phyloP scores from a whole-genome alignment of 805 yeast species.

The Yueomyces sp. region DNA sequence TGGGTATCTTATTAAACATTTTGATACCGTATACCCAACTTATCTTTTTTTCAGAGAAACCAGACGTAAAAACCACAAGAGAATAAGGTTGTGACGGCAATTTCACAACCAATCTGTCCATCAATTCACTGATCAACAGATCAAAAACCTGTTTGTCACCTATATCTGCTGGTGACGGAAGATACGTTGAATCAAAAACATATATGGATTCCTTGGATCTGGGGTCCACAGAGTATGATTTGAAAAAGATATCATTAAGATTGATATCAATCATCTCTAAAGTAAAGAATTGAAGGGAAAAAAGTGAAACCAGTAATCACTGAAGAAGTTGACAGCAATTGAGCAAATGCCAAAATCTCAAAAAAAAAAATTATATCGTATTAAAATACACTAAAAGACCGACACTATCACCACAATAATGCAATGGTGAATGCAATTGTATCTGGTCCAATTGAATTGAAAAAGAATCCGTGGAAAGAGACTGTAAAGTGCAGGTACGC shows the following conservation, averaged over 20 bases:
- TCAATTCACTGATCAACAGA: constrained; percentile 34
- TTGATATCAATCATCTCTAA: constrained; percentile 19
- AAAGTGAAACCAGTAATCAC: too few species aligned
- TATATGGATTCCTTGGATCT: constrained; percentile 56
- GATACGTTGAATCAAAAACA: constrained; percentile 69
- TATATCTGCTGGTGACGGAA: constrained; percentile 45
- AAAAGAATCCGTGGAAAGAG: too few species aligned
- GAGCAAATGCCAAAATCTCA: too few species aligned
- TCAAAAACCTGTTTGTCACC: constrained; percentile 27
- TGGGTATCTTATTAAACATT: constrained; percentile 45
- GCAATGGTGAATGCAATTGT: too few species aligned
- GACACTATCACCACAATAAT: too few species aligned
- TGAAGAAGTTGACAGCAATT: too few species aligned
- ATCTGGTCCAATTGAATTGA: too few species aligned
- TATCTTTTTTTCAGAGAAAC: constrained; percentile 38
- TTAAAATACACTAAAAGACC: too few species aligned
- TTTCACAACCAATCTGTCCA: constrained; percentile 38
- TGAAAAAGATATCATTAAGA: constrained; percentile 37
- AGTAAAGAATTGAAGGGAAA: not conserved
- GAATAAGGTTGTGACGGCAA: constrained; percentile 56
- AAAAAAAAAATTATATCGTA: too few species aligned
- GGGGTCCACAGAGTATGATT: constrained; percentile 53
- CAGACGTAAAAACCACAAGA: constrained; percentile 69
- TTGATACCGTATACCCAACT: constrained; percentile 64
- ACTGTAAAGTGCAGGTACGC: too few species aligned